Evolutionary conservation across 2,329 filamentous ascomycete species (phyloP), one percentile per base, ranked within the genome.

Genomic region (Mariannaea sp.): DNA sequence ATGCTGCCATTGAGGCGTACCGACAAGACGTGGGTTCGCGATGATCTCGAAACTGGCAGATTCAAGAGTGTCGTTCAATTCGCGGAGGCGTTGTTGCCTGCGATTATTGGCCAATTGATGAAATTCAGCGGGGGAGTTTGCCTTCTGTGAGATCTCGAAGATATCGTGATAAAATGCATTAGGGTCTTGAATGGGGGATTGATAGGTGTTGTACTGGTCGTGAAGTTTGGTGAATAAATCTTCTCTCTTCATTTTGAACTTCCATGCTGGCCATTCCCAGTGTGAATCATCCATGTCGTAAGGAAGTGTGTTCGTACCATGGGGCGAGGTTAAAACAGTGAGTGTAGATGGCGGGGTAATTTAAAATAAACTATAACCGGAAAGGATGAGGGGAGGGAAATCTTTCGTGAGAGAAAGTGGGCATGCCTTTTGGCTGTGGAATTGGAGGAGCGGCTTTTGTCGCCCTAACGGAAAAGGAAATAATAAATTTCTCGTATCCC

Each of bases 151-250:
- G 43, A 84, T 76, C 69, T 85, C 81, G 71, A 71, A 82, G 57
- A 85, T 81, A 65, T 85, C 82, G 68, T 83, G 79, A 65, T 84
- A 80, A 56, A 85, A 85, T 44, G 81, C 81, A 57, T 83, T 78
- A 58, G 80, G 78, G 69, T 85, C 81, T 65, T 83, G 81, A 22
- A 85, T 77, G 40, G 78, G 72, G 44, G 78, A 79, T 43, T 77
- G 71, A 48, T 84, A 72, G 41, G 82, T 84, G 71, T 85, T 85
- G 71, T 83, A 85, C 66, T 80, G 77, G 59, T 83, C 78, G 62
- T 84, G 80, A 9, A 85, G 77, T 45, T 77, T 80, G 47, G 78
- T 80, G 65, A 79, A 79, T 69, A 84, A 78, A 63, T 83, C 81
- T 49, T 78, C 77, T 65, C 77, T 77, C 75, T 81, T 83, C 77